Percentiles rank a stretch among this genome's conserved stretches.
These are phyloP conservation scores for Pharnaceum exiguum DNA, from an alignment of 148 eudicot genomes.

Conservation along the genomic window DNA sequence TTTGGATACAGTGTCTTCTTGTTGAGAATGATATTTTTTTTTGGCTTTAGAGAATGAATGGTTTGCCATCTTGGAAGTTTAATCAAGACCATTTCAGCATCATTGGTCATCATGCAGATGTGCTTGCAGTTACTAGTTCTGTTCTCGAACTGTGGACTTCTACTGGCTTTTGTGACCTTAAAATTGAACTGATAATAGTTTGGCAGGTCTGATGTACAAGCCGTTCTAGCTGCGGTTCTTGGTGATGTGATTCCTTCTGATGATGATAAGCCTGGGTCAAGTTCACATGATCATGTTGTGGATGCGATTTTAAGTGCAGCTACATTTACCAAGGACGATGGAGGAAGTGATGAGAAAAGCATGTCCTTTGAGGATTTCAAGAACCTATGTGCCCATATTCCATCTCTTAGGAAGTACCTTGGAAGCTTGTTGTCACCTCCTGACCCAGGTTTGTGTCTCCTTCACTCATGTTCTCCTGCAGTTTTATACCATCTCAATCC, in stretches of 20 bases:
- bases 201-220: slow-evolving; percentile 81
- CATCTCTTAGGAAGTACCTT: slow-evolving; percentile 73
- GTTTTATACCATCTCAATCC: not conserved
- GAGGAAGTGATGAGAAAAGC: slow-evolving; percentile 31
- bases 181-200: slow-evolving; percentile 36
- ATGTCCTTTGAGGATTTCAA: slow-evolving; percentile 81
- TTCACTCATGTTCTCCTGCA: not conserved
- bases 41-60: not conserved
- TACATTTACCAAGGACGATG: slow-evolving; percentile 37
- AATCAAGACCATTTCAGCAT: not conserved
- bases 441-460: slow-evolving; percentile 47
- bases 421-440: slow-evolving; percentile 61
- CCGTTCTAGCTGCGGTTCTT: slow-evolving; percentile 49
- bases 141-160: not conserved
- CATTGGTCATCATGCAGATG: not conserved
- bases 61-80: not conserved
- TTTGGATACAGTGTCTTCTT: too few relatives aligned
- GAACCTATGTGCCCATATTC: slow-evolving; percentile 57
- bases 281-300: slow-evolving; percentile 30
- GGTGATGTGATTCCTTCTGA: slow-evolving; percentile 44
- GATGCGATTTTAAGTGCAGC: slow-evolving; percentile 52
- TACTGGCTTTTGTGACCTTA: slow-evolving; percentile 24
- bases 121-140: not conserved
- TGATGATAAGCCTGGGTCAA: slow-evolving; percentile 25
- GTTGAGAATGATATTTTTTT: too few relatives aligned